A percentile compares a stretch with the other conserved stretches of the same genome.
Conservation (phyloP, 805 yeast genomes). For the Teunomyces kruisii region DNA sequence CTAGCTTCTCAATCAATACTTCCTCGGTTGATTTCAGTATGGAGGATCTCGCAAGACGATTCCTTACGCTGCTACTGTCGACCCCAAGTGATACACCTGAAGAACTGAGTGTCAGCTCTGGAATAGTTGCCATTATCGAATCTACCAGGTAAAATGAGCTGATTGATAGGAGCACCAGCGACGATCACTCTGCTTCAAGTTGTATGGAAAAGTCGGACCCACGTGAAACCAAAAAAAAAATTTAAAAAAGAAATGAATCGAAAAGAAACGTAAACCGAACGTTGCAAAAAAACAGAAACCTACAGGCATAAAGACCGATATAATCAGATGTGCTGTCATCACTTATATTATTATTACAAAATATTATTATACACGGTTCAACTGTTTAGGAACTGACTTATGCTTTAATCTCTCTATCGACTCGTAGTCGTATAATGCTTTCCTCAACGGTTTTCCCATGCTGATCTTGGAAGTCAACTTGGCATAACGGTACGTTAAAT, state of each 20-base stretch:
- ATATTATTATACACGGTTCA: not conserved
- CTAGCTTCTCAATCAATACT: conserved; percentile 39
- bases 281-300: not conserved
- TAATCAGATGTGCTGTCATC: too few relatives aligned
- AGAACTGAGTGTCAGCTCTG: not conserved
- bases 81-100: not conserved
- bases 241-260: not conserved
- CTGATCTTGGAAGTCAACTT: conserved; percentile 7
- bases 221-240: not conserved
- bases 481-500: conserved; percentile 2
- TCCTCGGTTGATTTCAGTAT: conserved; percentile 31
- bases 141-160: not conserved
- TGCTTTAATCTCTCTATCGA: conserved; percentile 8
- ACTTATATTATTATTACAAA: not conserved
- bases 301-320: too few relatives aligned
- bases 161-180: not conserved
- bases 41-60: conserved; percentile 7
- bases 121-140: not conserved
- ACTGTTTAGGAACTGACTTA: not conserved
- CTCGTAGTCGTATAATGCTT: conserved; percentile 10
- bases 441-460: conserved; percentile 9
- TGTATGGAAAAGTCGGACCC: not conserved
- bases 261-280: too few relatives aligned
- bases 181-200: not conserved
- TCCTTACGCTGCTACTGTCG: conserved; percentile 5